Conservation (phyloP, 83 land plant species). For the Larix sibirica region DNA sequence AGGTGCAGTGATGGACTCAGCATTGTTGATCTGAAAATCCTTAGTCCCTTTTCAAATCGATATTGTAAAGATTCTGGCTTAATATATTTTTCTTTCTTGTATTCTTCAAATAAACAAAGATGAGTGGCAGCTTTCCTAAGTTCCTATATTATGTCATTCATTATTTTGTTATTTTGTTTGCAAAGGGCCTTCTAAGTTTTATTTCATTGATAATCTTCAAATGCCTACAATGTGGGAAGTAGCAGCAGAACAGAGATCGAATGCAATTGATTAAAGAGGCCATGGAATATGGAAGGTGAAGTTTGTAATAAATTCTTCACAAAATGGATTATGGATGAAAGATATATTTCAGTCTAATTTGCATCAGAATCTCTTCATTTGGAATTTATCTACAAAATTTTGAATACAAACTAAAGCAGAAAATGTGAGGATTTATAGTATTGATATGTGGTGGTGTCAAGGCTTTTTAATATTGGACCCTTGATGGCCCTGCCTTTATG, state of each 20-base stretch:
- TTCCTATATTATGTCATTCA: background rate
- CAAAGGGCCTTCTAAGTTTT: no score
- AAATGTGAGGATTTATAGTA: background rate
- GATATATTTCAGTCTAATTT: background rate
- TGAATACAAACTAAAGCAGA: background rate
- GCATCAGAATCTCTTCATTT: background rate
- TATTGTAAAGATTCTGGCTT: background rate
- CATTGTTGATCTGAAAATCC: background rate
- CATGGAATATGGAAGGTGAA: background rate
- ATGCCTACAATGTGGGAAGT: no score
- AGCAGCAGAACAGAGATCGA: no score
- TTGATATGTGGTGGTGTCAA: slow-evolving; percentile 3
- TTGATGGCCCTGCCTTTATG: background rate
- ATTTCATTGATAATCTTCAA: no score
- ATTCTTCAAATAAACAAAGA: background rate
- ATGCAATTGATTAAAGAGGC: background rate
- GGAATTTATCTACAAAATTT: background rate
- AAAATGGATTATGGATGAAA: background rate
- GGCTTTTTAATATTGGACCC: background rate
- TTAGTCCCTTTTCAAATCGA: background rate
- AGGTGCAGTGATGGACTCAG: background rate
- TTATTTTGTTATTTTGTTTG: background rate
- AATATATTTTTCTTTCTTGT: background rate
- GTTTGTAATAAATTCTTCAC: background rate
- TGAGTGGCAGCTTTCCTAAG: background rate